phyloP scores from a whole-genome alignment of 805 yeast species.

The Wickerhamiella azyma region DNA sequence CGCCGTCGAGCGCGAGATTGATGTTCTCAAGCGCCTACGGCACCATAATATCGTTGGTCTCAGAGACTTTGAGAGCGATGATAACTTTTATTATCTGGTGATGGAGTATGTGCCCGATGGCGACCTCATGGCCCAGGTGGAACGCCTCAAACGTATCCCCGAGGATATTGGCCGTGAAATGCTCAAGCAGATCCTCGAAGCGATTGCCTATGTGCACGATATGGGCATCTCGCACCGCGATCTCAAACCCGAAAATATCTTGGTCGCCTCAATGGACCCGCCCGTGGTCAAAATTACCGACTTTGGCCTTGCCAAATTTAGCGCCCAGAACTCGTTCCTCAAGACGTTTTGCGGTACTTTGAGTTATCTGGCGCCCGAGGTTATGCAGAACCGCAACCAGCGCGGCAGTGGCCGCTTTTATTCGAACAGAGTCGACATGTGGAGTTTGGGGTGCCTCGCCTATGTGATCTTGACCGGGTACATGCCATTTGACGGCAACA shows the following conservation, averaged over 20 bases:
- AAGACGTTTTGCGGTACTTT: slow-evolving; percentile 96
- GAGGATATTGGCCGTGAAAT: slow-evolving; percentile 85
- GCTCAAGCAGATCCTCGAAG: slow-evolving; percentile 68
- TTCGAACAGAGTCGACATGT: slow-evolving; percentile 84
- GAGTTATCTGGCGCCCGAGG: slow-evolving; percentile 96
- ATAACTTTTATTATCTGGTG: slow-evolving; percentile 65
- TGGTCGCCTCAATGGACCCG: slow-evolving; percentile 84
- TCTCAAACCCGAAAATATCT: slow-evolving; percentile 87
- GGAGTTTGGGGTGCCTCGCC: slow-evolving; percentile 93
- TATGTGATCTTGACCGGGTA: slow-evolving; percentile 88
- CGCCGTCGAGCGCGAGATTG: slow-evolving; percentile 64
- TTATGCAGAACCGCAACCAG: slow-evolving; percentile 31
- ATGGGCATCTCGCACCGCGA: slow-evolving; percentile 93
- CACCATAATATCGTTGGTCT: slow-evolving; percentile 78
- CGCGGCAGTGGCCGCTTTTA: slow-evolving; percentile 29
- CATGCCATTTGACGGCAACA: slow-evolving; percentile 85
- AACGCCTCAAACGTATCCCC: slow-evolving; percentile 73
- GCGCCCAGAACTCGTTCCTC: slow-evolving; percentile 72
- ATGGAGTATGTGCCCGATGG: slow-evolving; percentile 97
- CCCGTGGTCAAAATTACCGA: slow-evolving; percentile 87
- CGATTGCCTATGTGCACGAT: slow-evolving; percentile 75
- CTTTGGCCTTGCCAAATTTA: slow-evolving; percentile 87
- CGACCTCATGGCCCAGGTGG: slow-evolving; percentile 93
- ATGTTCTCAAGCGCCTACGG: slow-evolving; percentile 58
- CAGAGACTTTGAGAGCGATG: slow-evolving; percentile 75